Evolutionary conservation across 163 green algal genomes (phyloP), one percentile per base, ranked within the genome.

Genomic region (Scenedesmus sp.): DNA sequence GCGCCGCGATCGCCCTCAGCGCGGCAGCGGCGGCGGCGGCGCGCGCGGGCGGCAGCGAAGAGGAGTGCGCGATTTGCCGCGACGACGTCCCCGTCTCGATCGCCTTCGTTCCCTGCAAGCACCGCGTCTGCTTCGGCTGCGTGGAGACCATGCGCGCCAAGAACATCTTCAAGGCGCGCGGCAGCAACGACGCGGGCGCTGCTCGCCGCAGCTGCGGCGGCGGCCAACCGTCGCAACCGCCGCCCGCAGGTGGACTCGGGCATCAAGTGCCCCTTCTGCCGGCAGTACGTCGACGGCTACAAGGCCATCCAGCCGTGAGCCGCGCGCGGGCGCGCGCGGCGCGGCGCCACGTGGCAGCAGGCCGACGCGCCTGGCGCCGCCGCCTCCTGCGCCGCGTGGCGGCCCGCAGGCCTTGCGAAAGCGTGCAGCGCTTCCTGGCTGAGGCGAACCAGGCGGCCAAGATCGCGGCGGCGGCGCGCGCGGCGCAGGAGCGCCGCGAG

Each of bases 181-280:
- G 7, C 39, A 47, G n/a, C n/a, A n/a, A n/a, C n/a, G n/a, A n/a
- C n/a, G n/a, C n/a, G n/a, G n/a, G n/a, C n/a, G n/a, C n/a, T n/a
- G n/a, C n/a, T n/a, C n/a, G n/a, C n/a, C 39, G 39, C 39, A 47
- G 39, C 39, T 6, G 39, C 39, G 39, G 39, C 39, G 39, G 7
- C 39, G 39, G 10, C 39, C n/a, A n/a, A n/a, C n/a, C n/a, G n/a
- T n/a, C n/a, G n/a, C n/a, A n/a, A n/a, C n/a, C n/a, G n/a, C n/a
- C n/a, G n/a, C 18, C 10, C 50, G 28, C 82, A 85, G 77, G 80
- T 81, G 28, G 84, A 88, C 64, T 85, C 88, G 56, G 86, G 86
- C 26, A 78, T 91, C 34, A 89, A 88, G 56, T 91, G 86, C 60
- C 86, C 86, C 18, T 91, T 91, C 58, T 91, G 86, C 70, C 54